Percentiles rank a stretch among this genome's conserved stretches.
These are phyloP conservation scores for Penicillium dipodomyicola DNA, from an alignment of 495 filamentous ascomycete genomes.

Conservation along the genomic window DNA sequence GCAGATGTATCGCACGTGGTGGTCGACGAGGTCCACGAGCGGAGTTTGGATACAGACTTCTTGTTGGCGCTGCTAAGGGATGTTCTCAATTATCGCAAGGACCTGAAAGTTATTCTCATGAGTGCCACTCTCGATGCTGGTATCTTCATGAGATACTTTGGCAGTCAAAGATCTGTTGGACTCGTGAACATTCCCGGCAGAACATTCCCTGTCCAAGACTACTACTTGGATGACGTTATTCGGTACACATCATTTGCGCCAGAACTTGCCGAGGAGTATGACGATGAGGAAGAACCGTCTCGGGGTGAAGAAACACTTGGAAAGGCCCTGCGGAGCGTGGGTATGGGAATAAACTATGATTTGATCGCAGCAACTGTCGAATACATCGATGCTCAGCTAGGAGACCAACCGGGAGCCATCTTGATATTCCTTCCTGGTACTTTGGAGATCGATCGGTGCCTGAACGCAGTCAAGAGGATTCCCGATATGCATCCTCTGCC, in stretches of 20 bases:
- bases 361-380: slow-evolving; percentile 75
- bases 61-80: slow-evolving; percentile 84
- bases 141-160: slow-evolving; percentile 84
- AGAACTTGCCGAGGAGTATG: slow-evolving; percentile 34
- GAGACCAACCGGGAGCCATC: slow-evolving; percentile 72
- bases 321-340: slow-evolving; percentile 67
- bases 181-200: slow-evolving; percentile 82
- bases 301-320: slow-evolving; percentile 52
- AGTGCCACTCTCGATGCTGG: slow-evolving; percentile 91
- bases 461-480: slow-evolving; percentile 66
- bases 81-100: slow-evolving; percentile 69
- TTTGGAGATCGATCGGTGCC: slow-evolving; percentile 80
- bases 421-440: slow-evolving; percentile 87
- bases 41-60: slow-evolving; percentile 94
- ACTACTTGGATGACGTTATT: slow-evolving; percentile 87
- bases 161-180: slow-evolving; percentile 62
- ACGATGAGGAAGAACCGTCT: slow-evolving; percentile 37
- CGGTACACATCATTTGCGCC: slow-evolving; percentile 69
- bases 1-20: slow-evolving; percentile 92
- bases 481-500: slow-evolving; percentile 77
- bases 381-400: slow-evolving; percentile 74
- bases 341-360: slow-evolving; percentile 89
- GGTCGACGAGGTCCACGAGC: slow-evolving; percentile 96
- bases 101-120: slow-evolving; percentile 95
- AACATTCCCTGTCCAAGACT: slow-evolving; percentile 86